Evolutionary conservation across 2,329 filamentous ascomycete genomes (phyloP).

Genomic region (Penicillium psychrosexuale): DNA sequence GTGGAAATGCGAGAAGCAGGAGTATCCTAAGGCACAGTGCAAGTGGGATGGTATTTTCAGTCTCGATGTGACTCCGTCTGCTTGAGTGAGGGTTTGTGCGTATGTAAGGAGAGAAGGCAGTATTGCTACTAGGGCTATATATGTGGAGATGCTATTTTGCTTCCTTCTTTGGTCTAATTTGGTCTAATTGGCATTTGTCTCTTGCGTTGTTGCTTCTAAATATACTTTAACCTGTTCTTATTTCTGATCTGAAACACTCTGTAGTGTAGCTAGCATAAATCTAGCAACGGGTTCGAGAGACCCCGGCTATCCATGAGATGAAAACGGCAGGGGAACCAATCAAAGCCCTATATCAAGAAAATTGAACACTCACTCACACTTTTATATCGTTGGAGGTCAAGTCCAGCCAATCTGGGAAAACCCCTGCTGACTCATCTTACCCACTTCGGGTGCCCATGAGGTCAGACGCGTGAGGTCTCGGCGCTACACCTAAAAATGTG

Average conservation of each 20-base stretch:
- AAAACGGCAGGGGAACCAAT: no score
- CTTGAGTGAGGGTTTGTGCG: not conserved
- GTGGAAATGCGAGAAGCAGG: constrained; percentile 14
- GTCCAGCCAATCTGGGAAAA: not conserved
- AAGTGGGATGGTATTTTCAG: constrained; percentile 16
- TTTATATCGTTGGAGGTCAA: not conserved
- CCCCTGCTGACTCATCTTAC: not conserved
- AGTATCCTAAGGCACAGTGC: constrained; percentile 10
- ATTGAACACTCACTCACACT: not conserved
- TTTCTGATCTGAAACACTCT: not conserved
- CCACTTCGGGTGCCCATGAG: not conserved
- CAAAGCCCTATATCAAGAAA: no score
- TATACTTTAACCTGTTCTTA: not conserved
- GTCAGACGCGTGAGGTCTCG: not conserved
- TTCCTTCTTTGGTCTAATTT: not conserved
- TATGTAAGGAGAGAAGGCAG: not conserved
- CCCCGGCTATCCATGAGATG: not conserved
- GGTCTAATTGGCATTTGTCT: no score
- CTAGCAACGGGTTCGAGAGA: not conserved
- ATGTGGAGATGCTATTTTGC: not conserved
- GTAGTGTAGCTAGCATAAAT: not conserved
- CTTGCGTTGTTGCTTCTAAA: not conserved
- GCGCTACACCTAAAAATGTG: not conserved
- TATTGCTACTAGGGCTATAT: not conserved
- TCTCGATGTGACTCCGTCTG: constrained; percentile 6